Conservation (phyloP, 768 basidiomycete species). For the Mycena sanguinolenta region DNA sequence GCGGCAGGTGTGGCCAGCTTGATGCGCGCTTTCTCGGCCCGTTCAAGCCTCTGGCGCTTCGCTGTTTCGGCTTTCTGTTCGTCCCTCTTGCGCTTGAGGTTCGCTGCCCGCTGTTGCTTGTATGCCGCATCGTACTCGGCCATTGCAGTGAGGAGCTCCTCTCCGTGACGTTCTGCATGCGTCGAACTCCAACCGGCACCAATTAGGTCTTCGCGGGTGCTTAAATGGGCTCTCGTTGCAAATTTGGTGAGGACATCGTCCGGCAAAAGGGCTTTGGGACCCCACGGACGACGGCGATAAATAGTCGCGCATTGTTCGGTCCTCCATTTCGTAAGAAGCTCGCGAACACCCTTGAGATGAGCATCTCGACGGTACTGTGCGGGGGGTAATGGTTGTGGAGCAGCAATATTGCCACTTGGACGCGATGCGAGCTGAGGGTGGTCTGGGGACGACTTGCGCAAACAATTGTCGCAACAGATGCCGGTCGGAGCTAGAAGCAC, state of each 20-base stretch:
- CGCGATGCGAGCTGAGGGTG: not conserved
- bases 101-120: no score
- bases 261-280: conserved; percentile 19
- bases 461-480: conserved; percentile 31
- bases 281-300: conserved; percentile 17
- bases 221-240: conserved; percentile 31
- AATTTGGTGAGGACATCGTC: conserved; percentile 38
- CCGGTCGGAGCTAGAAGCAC: conserved; percentile 32
- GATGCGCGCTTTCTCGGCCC: no score
- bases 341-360: conserved; percentile 1
- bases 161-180: conserved; percentile 37
- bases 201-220: conserved; percentile 34
- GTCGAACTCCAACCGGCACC: conserved; percentile 20
- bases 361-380: not conserved
- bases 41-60: no score
- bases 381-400: no score
- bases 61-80: no score
- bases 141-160: conserved; percentile 31
- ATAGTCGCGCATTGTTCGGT: not conserved
- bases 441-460: conserved; percentile 23
- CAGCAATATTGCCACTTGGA: no score
- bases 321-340: conserved; percentile 3
- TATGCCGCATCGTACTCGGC: no score
- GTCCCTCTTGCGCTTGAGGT: no score
- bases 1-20: no score